Base-by-base conservation (phyloP, 768 basidiomycete genomes). In the Termitomyces sp. region DNA sequence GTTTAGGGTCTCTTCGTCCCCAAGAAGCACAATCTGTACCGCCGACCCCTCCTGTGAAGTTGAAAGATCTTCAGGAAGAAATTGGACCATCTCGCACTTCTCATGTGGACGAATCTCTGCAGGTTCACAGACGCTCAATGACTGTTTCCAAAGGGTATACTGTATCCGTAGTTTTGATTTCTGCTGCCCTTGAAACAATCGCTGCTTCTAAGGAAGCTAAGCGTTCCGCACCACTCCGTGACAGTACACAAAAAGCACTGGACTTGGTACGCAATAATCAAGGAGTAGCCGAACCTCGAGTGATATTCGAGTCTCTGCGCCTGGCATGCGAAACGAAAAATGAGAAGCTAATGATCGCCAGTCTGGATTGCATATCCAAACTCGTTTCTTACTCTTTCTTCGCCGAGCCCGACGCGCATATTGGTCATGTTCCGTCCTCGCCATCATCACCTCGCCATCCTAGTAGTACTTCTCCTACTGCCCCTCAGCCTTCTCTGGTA, bases 361-460 rank as follows among this genome's bases (percentile, higher is more conserved):
- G 95, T 66, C 77, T 99, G 71, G 97, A 99, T 73, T 95, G 97
- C 68, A 94, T 98, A 61, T 93, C 94, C 57, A 99, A 99, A 74
- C 84, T 99, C 64, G 92, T 98, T 62, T 95, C 95, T 7, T 93
- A 98, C 72, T 95, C 93, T 28, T 98, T 98, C 82, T 98, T 98
- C 68, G 83, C 85, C 46, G 95, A 97, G 65, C 72, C 82, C 35
- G 74, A 78, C 38, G 71, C 78, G 9, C 35, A 71, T 52, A 57
- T 72, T 32, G 64, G 74, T 55, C 70, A 75, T 36, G 74, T 88
- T 52, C 79, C 84, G 4, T 93, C 93, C 2, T 91, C 93, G 33
- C 91, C 90, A 26, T 82, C 86, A 7, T 92, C 91, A 26, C 92
- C 92, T 8, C 78, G 80, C 63, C 75, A 76, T 46, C 58, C 68